A percentile compares a stretch with the other conserved stretches of the same genome.
These are phyloP conservation scores for Aspergillus tubingensis DNA, from an alignment of 2,329 filamentous ascomycete genomes.

Conservation along the genomic window DNA sequence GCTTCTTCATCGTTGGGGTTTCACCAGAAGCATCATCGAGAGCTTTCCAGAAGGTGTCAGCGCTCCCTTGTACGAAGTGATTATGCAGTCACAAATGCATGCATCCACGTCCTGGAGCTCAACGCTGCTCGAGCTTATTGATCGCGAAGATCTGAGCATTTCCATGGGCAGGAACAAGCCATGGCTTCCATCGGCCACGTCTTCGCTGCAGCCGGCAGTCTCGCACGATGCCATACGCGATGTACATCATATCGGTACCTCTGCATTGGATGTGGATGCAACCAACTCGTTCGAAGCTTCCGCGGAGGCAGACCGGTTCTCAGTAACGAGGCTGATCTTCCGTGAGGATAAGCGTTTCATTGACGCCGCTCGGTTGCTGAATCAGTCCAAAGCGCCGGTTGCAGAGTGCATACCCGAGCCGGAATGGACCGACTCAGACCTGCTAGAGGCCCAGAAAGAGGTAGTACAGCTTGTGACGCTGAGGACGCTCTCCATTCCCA, in stretches of 20 bases:
- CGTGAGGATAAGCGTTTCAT: slow-evolving; percentile 85
- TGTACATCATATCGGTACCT: slow-evolving; percentile 70
- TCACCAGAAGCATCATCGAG: slow-evolving; percentile 67
- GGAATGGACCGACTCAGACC: slow-evolving; percentile 79
- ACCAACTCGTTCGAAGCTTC: slow-evolving; percentile 70
- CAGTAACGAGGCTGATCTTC: slow-evolving; percentile 84
- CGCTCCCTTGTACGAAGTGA: slow-evolving; percentile 77
- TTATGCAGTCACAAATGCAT: slow-evolving; percentile 78
- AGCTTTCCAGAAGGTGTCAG: slow-evolving; percentile 84
- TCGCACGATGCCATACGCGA: slow-evolving; percentile 72
- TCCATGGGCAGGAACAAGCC: slow-evolving; percentile 57
- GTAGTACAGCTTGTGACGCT: slow-evolving; percentile 83
- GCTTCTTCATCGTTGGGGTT: slow-evolving; percentile 69
- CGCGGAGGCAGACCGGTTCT: slow-evolving; percentile 79
- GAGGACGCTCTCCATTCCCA: slow-evolving; percentile 83
- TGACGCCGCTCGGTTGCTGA: slow-evolving; percentile 82
- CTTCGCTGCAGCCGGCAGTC: slow-evolving; percentile 45
- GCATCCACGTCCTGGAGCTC: slow-evolving; percentile 76
- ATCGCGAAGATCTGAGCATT: slow-evolving; percentile 76
- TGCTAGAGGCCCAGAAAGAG: slow-evolving; percentile 89
- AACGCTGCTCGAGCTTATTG: slow-evolving; percentile 71
- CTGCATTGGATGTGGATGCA: slow-evolving; percentile 50
- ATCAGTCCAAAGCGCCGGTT: slow-evolving; percentile 76
- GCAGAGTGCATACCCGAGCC: slow-evolving; percentile 75
- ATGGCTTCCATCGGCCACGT: slow-evolving; percentile 28